Percentiles rank a stretch among this genome's conserved stretches.
These are phyloP conservation scores for Mycena floridula DNA, from an alignment of 768 basidiomycete species.

Conservation along the genomic window DNA sequence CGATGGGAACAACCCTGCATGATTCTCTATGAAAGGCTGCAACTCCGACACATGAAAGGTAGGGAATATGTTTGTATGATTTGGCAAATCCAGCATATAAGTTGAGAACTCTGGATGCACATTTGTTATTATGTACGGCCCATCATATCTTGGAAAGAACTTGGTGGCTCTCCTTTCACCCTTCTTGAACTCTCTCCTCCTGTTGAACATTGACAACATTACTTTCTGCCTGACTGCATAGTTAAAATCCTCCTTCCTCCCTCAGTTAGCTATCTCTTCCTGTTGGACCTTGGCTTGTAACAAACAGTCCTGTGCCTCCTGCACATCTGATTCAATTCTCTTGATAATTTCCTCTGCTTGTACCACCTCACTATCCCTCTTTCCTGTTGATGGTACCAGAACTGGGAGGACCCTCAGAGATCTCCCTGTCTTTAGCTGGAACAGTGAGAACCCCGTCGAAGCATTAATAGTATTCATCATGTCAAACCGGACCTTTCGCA, in stretches of 20 bases:
- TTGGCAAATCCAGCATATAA: slow-evolving; percentile 15
- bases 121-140: slow-evolving; percentile 18
- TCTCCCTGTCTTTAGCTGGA: slow-evolving; percentile 21
- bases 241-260: slow-evolving; percentile 8
- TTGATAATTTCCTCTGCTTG: slow-evolving; percentile 7
- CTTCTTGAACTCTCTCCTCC: slow-evolving; percentile 15
- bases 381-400: slow-evolving; percentile 8
- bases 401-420: slow-evolving; percentile 19
- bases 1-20: slow-evolving; percentile 21
- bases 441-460: slow-evolving; percentile 24
- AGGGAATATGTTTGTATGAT: slow-evolving; percentile 16
- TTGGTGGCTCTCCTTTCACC: slow-evolving; percentile 24
- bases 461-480: slow-evolving; percentile 25
- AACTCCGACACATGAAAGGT: slow-evolving; percentile 30
- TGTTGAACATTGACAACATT: slow-evolving; percentile 21
- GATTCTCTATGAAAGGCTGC: slow-evolving; percentile 17
- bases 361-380: slow-evolving; percentile 5
- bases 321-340: slow-evolving; percentile 9
- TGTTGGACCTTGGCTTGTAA: slow-evolving; percentile 20
- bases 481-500: too few relatives aligned
- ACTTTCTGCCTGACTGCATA: slow-evolving; percentile 21
- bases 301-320: slow-evolving; percentile 20
- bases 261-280: slow-evolving; percentile 17
- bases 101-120: slow-evolving; percentile 13
- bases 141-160: slow-evolving; percentile 29